Base-by-base conservation (phyloP, 169 alveolate species). In the Cryptosporidium sp. region DNA sequence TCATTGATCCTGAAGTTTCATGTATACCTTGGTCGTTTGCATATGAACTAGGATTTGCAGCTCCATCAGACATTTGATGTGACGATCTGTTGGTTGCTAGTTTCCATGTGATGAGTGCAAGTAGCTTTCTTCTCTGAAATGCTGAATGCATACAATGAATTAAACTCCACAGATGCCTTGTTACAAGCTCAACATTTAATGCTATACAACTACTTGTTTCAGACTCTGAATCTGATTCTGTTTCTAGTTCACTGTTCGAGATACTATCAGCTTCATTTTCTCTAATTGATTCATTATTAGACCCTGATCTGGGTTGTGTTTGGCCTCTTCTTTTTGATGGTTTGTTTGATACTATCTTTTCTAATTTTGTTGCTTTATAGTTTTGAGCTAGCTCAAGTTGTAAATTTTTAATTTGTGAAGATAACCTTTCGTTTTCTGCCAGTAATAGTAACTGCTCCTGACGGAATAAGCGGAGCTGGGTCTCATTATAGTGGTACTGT, bases 401-500 rank as follows among this genome's bases (percentile, higher is more conserved):
- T n/a, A 80, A 41, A 39, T 80, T 80, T 50, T 86, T 84, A 21
- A 92, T 92, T 85, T 92, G 93, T 9, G 91, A 52, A 33, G 85
- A 73, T 48, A 92, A 93, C 50, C 94, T 26, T 84, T 92, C 94
- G 69, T 92, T 92, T 69, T 92, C 94, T 29, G 94, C 93, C 14
- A 92, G 68, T 41, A 92, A 84, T 5, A 91, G 59, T 33, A 92
- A 85, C 67, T 92, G 94, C 70, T 92, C 94, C 55, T 92, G 94
- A n/a, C 94, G 73, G 10, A 92, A 85, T 45, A 92, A 62, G 70
- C 94, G 91, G 51, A 92, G 87, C 41, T 92, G 94, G 41, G 91
- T 68, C 61, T 92, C 94, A 65, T 80, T 80, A 59, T 80, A 80
- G 45, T 80, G 89, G 43, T 80, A 80, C 45, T 80, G 89, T 12